Base-by-base conservation (phyloP, 164 flowering plant species). In the Vitis rupestris region DNA sequence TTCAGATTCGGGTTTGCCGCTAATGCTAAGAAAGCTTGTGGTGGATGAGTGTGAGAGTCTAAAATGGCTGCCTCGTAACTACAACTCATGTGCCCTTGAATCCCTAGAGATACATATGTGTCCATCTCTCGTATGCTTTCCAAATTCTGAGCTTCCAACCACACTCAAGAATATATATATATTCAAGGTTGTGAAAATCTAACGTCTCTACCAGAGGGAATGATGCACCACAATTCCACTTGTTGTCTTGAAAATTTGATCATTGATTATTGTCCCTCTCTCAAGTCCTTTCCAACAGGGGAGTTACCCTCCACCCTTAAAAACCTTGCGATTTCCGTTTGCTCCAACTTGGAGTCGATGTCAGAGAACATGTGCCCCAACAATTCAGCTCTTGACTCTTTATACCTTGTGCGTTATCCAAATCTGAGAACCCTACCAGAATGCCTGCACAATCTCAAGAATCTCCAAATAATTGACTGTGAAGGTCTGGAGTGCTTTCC, bases 161-260 rank as follows among this genome's bases (percentile, higher is more conserved):
- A 15, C 61, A 15, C 23, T 58, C 27, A 8, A 58, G 27, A 10
- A 58, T 5, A 3, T 58, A 9, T 58, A 9, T 3, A 3, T 19
- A 58, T 58, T 16, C 9, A 16, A 0, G 16, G 7, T 14, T 65
- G 68, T 29, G 8, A 14, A 4, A 51, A 30, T 65, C 47, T 65
- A 9, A 16, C 50, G 30, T 65, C 59, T 5, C 68, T 65, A 23
- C 68, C 59, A 50, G 59, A 65, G 3, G 68, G 48, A 50, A 10
- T 65, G 10, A 58, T 58, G 61, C 61, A 6, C n/a, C 23, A 5
- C 0, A 16, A 19, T 23, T 15, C n/a, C 9, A 23, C 23, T 6
- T 31, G 44, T 9, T 58, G 7, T 58, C 61, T 58, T n/a, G 23
- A 58, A 16, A 8, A 13, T 17, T 17, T 15, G 56, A 3, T 15